Evolutionary conservation across 352 stramenopile genomes (phyloP), one percentile per base, ranked within the genome.

Genomic region (Achlya hypogyna): DNA sequence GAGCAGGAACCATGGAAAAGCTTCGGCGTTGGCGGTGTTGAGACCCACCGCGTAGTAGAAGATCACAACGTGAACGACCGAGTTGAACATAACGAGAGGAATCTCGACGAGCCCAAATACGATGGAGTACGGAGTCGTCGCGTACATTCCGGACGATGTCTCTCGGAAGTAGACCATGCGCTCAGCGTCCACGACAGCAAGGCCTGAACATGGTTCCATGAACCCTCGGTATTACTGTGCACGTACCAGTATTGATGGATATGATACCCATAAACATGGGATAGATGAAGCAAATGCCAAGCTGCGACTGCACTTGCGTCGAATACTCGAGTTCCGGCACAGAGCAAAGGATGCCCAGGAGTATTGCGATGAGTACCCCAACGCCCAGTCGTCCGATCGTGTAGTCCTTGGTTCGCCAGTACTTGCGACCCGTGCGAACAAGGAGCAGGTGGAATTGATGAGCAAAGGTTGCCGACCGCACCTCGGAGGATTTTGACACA

Each of bases 11-110:
- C 52, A 65, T 9, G n/a, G 32, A 49, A 70, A 64, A 18, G 51
- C 35, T 6, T 65, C 35, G 29, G 63, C 22, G 9, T 47, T 70
- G 31, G 20, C 49, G 27, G 49, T 20, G 34, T 63, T 51, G 18
- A 70, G 51, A 6, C 66, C 66, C 0, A 65, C 43, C 25, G 66
- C 35, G 38, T 59, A 51, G 62, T 72, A 72, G 22, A 72, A 54
- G 1, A 70, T 51, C 4, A 53, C 31, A 25, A 62, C 45, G 38
- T 58, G 66, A 25, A 72, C 29, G n/a, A 51, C 23, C 1, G 49
- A 8, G 16, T 70, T 63, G 49, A 70, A 18, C 27, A 63, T 32
- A 1, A 72, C 34, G 34, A 65, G 40, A 18, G 66, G 66, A 47
- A 72, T 63, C 42, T 72, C 66, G 42, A 63, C 49, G 22, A 69